A percentile compares a stretch with the other conserved stretches of the same genome.
Evolutionary conservation across 805 yeast species (phyloP).

Genomic region (Saccharomycopsis selenospora): DNA sequence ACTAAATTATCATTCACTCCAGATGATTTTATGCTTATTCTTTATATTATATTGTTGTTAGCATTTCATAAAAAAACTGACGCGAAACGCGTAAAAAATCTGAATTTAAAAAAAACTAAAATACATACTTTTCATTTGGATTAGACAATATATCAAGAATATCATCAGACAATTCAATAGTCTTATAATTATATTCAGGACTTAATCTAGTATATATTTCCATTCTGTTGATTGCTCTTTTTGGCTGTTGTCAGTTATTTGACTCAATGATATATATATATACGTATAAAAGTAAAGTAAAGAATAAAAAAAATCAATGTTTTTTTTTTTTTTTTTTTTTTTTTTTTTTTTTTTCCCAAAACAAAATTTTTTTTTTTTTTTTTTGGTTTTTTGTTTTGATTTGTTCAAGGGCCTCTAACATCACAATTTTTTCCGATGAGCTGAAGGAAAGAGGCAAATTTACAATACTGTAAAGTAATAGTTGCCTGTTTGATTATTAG

Average conservation of each 20-base stretch:
- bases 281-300: too few relatives aligned
- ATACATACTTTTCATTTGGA: conserved; percentile 6
- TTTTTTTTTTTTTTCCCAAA: too few relatives aligned
- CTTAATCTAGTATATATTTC: conserved; percentile 14
- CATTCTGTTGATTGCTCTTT: conserved; percentile 4
- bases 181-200: conserved; percentile 8
- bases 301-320: too few relatives aligned
- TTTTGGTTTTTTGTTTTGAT: too few relatives aligned
- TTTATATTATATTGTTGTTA: background rate
- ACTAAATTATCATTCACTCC: conserved; percentile 38
- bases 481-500: too few relatives aligned
- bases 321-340: too few relatives aligned
- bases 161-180: conserved; percentile 15
- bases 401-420: too few relatives aligned
- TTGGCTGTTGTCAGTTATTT: background rate
- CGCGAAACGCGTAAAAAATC: conserved; percentile 3
- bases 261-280: too few relatives aligned
- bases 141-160: conserved; percentile 14
- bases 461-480: too few relatives aligned
- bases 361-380: too few relatives aligned
- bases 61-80: background rate
- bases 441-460: too few relatives aligned
- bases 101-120: background rate
- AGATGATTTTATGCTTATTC: conserved; percentile 30
- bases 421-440: too few relatives aligned